Base-by-base conservation (phyloP, 2,329 filamentous ascomycete species). In the Botryotinia convoluta region DNA sequence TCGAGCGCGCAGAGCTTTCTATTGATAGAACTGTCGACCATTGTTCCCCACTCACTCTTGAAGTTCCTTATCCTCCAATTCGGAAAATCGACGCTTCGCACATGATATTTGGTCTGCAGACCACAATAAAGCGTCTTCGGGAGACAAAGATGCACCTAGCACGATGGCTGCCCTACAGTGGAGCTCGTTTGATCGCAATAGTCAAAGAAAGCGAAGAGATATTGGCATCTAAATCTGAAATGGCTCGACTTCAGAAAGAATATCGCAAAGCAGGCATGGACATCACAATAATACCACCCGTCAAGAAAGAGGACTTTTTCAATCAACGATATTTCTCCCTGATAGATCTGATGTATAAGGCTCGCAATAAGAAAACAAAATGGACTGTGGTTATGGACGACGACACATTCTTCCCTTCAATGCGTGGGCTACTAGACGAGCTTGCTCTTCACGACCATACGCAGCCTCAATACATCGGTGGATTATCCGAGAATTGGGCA, bases 61-160 rank as follows among this genome's bases (percentile, higher is more conserved):
- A 79, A 57, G 79, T 80, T 12, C 72, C 77, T 10, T 72, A 72
- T 8, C 74, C 75, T 18, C 67, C 74, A 9, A 48, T 72, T 45
- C 59, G 44, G 1, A 69, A 72, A 32, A 73, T 84, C 73, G 87
- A 89, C 74, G 83, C 87, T 12, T 87, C 86, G 69, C 86, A 88
- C 75, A 88, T 89, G 81, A 86, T 89, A 80, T 81, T 81, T 71
- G 79, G 78, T 18, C 54, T 80, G 16, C 78, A 79, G 59, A 81
- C 80, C 0, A 81, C 79, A 18, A 78, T 81, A 48, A 71, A 71
- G 16, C 75, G 79, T 14, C 73, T 81, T 42, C 77, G 76, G 32
- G 78, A 77, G 35, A 80, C 79, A 6, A 77, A 79, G 26, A 78
- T 77, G 65, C 79, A 80, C 69, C 67, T 81, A 32, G 77, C 74